Base-by-base conservation (phyloP, 1,139 yeast genomes). In the Yamadazyma blattariae region DNA sequence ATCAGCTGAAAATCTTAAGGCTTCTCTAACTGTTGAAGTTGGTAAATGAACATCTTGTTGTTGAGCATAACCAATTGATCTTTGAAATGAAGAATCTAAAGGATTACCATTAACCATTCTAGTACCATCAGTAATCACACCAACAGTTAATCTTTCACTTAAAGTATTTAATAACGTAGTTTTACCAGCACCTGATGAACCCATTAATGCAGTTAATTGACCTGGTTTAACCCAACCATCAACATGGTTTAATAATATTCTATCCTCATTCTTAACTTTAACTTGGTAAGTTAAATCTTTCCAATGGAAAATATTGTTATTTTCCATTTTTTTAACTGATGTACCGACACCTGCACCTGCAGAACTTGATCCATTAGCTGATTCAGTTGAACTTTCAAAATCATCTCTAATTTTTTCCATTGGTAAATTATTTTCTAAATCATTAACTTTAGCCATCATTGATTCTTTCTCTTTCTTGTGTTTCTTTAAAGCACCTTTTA, bases 151-250 rank as follows among this genome's bases (percentile, higher is more conserved):
- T 61, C 94, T 78, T 47, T 80, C 82, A 25, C 90, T 87, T 45
- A 84, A 67, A 40, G 84, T 83, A 60, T 84, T 88, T 40, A 84
- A 66, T 33, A 61, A 52, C 1, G 94, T 84, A 12, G 94, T 85
- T 54, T 84, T 84, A 66, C 94, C 94, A 33, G 94, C 94, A 61
- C 94, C 94, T 17, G 94, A 82, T 12, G 90, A 84, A 46, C 95
- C 95, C 94, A 84, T 83, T 30, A 83, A 54, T 13, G 66, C 66
- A 29, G 65, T 60, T 27, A 61, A 50, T 44, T 59, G 60, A 29
- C 66, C 66, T 13, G 90, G 90, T 52, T 81, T 80, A 30, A 85
- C 94, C 86, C 88, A 84, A 35, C 95, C 95, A 57, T 83, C 89
- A 37, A 85, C 86, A 43, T 74, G 74, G 50, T 74, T 70, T 54